Base-by-base conservation (phyloP, 352 stramenopile species). In the Elongisporangium senticosum region DNA sequence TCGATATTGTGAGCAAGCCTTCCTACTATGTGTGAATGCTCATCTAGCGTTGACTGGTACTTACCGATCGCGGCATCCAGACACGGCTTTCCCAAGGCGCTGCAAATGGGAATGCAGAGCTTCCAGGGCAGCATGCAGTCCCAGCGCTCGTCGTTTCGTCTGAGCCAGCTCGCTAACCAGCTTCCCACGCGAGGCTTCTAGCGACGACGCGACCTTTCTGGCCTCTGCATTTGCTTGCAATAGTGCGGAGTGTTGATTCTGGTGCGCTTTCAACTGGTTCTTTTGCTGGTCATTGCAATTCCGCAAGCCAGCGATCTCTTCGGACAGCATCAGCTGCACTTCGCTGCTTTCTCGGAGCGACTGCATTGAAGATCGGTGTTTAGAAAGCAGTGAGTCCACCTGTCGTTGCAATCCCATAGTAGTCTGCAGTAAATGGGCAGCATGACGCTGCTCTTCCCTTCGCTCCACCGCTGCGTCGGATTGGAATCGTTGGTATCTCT, bases 181-280 rank as follows among this genome's bases (percentile, higher is more conserved):
- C 19, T 76, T 59, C 4, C 70, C 70, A 49, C 72, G 59, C 1
- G 74, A 77, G 22, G 56, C 43, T 20, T 79, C 74, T 26, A 79
- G 59, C 0, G 50, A 58, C 33, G 66, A 69, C 2, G 60, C 54
- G 51, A 68, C 53, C 8, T 59, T 67, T 19, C 53, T 55, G 11
- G 74, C 20, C 1, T 54, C 48, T 23, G 57, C 57, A 22, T 79
- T 67, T 7, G 57, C 49, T 5, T 20, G 50, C 6, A 51, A 20
- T 39, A 77, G 48, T 21, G 51, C 49, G 1, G 23, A 43, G 37
- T 72, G 69, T 51, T 77, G 68, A 14, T 71, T 54, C n/a, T 56
- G 52, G 33, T 64, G 63, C 33, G 65, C 50, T 28, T 23, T 39
- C 7, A 65, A 17, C 26, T 55, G 49, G 20, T 69, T 6, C 23